These are phyloP conservation scores for Lipomyces spencermartinsiae DNA, from an alignment of 805 yeast genomes.

Conservation along the genomic window DNA sequence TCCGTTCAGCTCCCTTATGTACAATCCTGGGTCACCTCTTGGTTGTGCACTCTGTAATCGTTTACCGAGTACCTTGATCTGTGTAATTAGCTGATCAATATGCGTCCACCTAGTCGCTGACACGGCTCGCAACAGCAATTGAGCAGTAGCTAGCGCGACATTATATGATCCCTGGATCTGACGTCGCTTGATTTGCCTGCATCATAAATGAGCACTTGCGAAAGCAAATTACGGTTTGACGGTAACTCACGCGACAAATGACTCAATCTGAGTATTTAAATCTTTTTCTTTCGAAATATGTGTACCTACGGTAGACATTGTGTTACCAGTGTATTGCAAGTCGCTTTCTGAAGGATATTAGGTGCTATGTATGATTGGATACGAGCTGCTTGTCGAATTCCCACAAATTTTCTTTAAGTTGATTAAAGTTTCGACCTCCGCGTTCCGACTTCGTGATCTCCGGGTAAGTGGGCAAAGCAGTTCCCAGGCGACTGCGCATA, in stretches of 20 bases:
- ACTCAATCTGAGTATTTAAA: conserved; percentile 51
- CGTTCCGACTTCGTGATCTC: not conserved
- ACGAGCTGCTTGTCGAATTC: not conserved
- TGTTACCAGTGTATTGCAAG: not conserved
- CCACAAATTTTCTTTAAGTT: not conserved
- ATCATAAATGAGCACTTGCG: not conserved
- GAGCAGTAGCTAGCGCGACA: conserved; percentile 87
- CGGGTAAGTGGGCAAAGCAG: conserved; percentile 5
- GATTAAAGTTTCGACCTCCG: conserved; percentile 1
- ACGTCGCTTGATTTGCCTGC: conserved; percentile 69
- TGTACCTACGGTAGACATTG: conserved; percentile 26
- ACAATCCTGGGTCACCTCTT: conserved; percentile 46
- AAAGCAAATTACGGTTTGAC: not conserved
- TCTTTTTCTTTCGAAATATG: conserved; percentile 42
- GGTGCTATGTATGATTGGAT: not conserved
- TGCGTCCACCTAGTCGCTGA: conserved; percentile 89
- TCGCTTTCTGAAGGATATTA: not conserved
- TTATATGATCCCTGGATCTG: conserved; percentile 81
- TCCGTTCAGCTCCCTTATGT: not conserved
- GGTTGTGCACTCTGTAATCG: conserved; percentile 80
- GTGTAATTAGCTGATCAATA: conserved; percentile 71
- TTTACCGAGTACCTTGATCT: conserved; percentile 76
- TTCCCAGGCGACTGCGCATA: not conserved
- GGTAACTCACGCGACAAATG: conserved; percentile 50
- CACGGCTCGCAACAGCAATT: conserved; percentile 81